Percentiles rank a stretch among this genome's conserved stretches.
These are phyloP conservation scores for Neonectria hederae DNA, from an alignment of 2,329 filamentous ascomycete genomes.

Conservation along the genomic window DNA sequence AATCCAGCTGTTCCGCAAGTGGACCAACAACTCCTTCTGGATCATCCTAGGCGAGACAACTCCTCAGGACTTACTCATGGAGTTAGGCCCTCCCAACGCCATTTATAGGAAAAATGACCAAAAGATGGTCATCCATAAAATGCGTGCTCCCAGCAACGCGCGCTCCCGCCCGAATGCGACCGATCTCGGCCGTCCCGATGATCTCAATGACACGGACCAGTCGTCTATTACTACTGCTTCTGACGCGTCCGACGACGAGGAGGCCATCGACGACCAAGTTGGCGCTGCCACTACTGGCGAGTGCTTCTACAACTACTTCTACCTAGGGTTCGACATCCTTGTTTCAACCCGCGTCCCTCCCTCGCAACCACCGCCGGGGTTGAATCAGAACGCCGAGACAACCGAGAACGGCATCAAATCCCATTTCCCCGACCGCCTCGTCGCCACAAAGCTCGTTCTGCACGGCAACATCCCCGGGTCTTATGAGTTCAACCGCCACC, in stretches of 20 bases:
- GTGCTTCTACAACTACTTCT: slow-evolving; percentile 97
- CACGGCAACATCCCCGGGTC: slow-evolving; percentile 96
- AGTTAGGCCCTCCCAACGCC: slow-evolving; percentile 91
- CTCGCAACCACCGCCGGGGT: slow-evolving; percentile 66
- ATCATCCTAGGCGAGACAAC: slow-evolving; percentile 87
- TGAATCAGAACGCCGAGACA: slow-evolving; percentile 28
- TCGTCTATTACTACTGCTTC: slow-evolving; percentile 77
- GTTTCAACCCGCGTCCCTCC: slow-evolving; percentile 79
- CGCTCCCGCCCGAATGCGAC: slow-evolving; percentile 56
- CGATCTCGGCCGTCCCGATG: slow-evolving; percentile 60
- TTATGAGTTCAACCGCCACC: slow-evolving; percentile 95
- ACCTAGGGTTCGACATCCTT: slow-evolving; percentile 91
- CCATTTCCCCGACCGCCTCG: slow-evolving; percentile 70
- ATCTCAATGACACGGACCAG: slow-evolving; percentile 76
- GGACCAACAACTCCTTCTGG: slow-evolving; percentile 71
- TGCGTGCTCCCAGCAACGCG: slow-evolving; percentile 62
- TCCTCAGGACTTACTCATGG: slow-evolving; percentile 88
- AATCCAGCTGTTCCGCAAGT: slow-evolving; percentile 80
- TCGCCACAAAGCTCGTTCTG: slow-evolving; percentile 90
- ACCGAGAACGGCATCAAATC: slow-evolving; percentile 49
- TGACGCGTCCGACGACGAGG: slow-evolving; percentile 71
- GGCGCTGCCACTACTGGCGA: slow-evolving; percentile 70
- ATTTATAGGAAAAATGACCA: slow-evolving; percentile 93
- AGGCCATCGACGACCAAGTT: slow-evolving; percentile 65
- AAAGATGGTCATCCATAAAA: slow-evolving; percentile 85